A percentile compares a stretch with the other conserved stretches of the same genome.
Conservation (phyloP, 257 asterid species). For the Eucommia ulmoides region DNA sequence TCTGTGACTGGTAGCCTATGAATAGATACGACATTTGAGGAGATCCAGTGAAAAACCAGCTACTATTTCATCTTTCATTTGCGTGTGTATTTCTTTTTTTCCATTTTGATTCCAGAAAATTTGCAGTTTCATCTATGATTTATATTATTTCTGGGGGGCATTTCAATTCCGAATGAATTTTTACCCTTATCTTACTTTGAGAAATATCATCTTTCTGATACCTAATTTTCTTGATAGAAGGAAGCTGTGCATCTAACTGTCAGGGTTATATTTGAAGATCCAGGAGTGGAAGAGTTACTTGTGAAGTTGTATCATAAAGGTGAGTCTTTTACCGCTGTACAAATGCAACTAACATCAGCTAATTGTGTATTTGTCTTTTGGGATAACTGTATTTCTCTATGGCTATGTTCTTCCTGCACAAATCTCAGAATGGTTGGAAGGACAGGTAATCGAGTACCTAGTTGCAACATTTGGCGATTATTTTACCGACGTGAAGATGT, state of each 20-base stretch:
- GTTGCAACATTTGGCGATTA: conserved; percentile 94
- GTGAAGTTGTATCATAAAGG: conserved; percentile 92
- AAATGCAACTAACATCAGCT: background rate
- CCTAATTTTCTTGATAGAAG: conserved; percentile 20
- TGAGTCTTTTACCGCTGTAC: conserved; percentile 7
- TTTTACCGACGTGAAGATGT: conserved; percentile 87
- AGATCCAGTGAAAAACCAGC: background rate
- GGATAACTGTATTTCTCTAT: too few species aligned
- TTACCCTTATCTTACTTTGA: background rate
- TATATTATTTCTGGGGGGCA: background rate
- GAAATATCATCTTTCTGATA: background rate
- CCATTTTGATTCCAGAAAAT: background rate
- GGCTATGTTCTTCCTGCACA: background rate
- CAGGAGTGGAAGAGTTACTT: conserved; percentile 95
- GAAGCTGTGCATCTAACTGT: conserved; percentile 98
- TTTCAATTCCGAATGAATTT: background rate
- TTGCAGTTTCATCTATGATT: background rate
- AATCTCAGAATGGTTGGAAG: conserved; percentile 90
- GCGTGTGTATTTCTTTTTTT: background rate
- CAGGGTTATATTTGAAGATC: conserved; percentile 92
- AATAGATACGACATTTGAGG: too few species aligned
- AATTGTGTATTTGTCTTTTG: too few species aligned
- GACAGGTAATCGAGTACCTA: conserved; percentile 91
- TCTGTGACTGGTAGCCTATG: too few species aligned
- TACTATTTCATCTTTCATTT: background rate